Evolutionary conservation across 768 basidiomycete genomes (phyloP).

Genomic region (Tylopilus rubrobrunneus): DNA sequence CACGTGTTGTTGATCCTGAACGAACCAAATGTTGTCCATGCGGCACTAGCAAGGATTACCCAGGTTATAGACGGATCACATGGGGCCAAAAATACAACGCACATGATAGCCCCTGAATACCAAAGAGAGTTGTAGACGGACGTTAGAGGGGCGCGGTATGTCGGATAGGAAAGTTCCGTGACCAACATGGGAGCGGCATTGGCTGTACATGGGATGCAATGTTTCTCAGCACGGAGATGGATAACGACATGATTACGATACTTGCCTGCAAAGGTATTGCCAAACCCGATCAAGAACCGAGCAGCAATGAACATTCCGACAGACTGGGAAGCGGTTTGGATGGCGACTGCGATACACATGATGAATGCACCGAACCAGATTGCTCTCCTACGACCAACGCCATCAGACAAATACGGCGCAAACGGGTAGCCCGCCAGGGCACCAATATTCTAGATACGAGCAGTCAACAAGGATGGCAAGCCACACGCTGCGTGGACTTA

Average conservation of each 20-base stretch:
- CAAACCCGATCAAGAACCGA: slow-evolving; percentile 75
- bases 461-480: too few species aligned
- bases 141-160: slow-evolving; percentile 74
- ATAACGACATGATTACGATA: neutral
- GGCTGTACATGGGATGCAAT: slow-evolving; percentile 29
- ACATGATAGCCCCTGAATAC: slow-evolving; percentile 83
- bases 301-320: slow-evolving; percentile 82
- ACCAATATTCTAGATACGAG: too few species aligned
- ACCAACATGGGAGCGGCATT: slow-evolving; percentile 80
- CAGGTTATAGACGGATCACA: neutral
- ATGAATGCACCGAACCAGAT: slow-evolving; percentile 65
- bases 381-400: slow-evolving; percentile 60
- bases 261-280: slow-evolving; percentile 64
- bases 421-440: slow-evolving; percentile 67
- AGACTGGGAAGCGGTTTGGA: slow-evolving; percentile 67
- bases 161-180: slow-evolving; percentile 78
- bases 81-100: slow-evolving; percentile 21
- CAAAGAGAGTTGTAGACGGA: slow-evolving; percentile 80
- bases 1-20: slow-evolving; percentile 63
- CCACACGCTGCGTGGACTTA: too few species aligned
- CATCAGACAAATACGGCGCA: slow-evolving; percentile 68
- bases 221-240: neutral
- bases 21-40: slow-evolving; percentile 82
- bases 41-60: slow-evolving; percentile 41
- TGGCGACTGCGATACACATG: slow-evolving; percentile 62